Conservation (phyloP, 2,329 filamentous ascomycete genomes). For the Pseudogymnoascus sp. region DNA sequence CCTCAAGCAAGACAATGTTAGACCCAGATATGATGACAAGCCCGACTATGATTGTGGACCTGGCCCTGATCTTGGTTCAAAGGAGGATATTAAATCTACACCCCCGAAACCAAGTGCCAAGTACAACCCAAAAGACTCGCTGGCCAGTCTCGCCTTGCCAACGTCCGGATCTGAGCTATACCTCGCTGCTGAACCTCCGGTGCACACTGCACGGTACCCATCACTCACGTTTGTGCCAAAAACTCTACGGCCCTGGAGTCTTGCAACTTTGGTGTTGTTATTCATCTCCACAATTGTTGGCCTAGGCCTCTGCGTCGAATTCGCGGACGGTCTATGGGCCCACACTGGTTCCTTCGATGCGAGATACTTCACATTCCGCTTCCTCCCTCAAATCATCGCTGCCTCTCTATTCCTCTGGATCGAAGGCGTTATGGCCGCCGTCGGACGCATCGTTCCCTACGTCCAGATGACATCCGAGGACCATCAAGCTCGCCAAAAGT, state of each 20-base stretch:
- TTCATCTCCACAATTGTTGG: constrained; percentile 64
- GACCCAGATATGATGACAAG: not conserved
- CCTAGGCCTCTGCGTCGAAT: constrained; percentile 66
- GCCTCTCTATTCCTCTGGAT: constrained; percentile 68
- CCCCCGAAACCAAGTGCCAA: not conserved
- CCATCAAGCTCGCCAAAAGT: constrained; percentile 51
- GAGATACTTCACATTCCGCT: constrained; percentile 79
- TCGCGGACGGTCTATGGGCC: constrained; percentile 55
- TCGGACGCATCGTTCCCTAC: constrained; percentile 74
- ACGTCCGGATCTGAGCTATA: constrained; percentile 35
- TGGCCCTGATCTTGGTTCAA: not conserved
- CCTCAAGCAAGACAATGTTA: not conserved
- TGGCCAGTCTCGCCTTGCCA: not conserved
- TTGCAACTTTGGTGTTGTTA: constrained; percentile 52
- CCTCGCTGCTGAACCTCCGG: constrained; percentile 39
- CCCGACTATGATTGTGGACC: not conserved
- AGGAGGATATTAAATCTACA: not conserved
- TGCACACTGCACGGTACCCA: constrained; percentile 37
- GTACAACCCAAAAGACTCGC: constrained; percentile 6
- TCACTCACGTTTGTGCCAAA: constrained; percentile 63
- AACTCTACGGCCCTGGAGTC: constrained; percentile 60
- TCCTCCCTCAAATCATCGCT: constrained; percentile 72
- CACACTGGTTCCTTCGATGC: constrained; percentile 57
- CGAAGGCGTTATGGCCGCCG: constrained; percentile 64
- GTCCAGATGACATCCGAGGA: constrained; percentile 64